Conservation (phyloP, 2,329 filamentous ascomycete genomes). For the Arthroderma uncinatum region DNA sequence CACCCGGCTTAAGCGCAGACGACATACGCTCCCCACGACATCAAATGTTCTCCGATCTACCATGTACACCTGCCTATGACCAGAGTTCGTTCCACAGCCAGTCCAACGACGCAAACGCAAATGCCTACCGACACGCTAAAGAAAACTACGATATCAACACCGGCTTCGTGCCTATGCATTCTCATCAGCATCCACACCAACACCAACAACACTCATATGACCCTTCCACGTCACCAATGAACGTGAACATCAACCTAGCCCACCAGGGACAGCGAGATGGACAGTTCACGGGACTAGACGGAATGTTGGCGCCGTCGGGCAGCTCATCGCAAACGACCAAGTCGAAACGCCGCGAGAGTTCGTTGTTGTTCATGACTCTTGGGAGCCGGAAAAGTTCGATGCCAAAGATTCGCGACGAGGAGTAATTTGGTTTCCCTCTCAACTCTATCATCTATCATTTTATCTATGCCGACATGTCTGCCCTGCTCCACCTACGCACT, state of each 20-base stretch:
- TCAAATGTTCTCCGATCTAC: slow-evolving; percentile 56
- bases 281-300: slow-evolving; percentile 26
- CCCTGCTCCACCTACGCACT: neutral
- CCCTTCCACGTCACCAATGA: neutral
- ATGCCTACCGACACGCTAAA: slow-evolving; percentile 16
- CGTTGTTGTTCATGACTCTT: slow-evolving; percentile 37
- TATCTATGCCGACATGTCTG: neutral
- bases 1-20: slow-evolving; percentile 37
- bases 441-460: neutral
- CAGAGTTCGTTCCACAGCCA: slow-evolving; percentile 41
- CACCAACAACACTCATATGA: slow-evolving; percentile 15
- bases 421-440: neutral
- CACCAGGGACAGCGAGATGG: neutral
- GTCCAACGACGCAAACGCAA: slow-evolving; percentile 19
- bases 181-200: slow-evolving; percentile 36
- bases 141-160: slow-evolving; percentile 33
- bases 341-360: slow-evolving; percentile 39
- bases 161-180: slow-evolving; percentile 42
- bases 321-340: slow-evolving; percentile 22
- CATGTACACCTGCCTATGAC: slow-evolving; percentile 49
- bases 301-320: slow-evolving; percentile 30
- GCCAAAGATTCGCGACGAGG: slow-evolving; percentile 18
- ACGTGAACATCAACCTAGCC: neutral
- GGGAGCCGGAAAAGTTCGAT: slow-evolving; percentile 22
- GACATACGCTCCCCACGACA: slow-evolving; percentile 53